Evolutionary conservation across 2,329 filamentous ascomycete genomes (phyloP), one percentile per base, ranked within the genome.

Genomic region (Xylaria sp.): DNA sequence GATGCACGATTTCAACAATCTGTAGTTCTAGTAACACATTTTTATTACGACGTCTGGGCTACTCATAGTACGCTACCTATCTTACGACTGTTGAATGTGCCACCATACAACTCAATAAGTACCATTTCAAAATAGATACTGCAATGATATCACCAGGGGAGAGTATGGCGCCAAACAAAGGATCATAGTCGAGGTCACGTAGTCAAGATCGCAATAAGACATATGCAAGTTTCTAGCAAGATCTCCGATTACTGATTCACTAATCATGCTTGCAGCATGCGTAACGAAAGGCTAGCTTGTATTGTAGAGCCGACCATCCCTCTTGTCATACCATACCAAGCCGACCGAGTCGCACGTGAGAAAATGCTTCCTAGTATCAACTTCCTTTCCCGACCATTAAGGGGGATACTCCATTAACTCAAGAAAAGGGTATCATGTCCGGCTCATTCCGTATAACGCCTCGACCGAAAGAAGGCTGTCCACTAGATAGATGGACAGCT

Each of bases 371-470:
- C 27, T 33, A 22, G 44, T 57, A 45, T 58, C 63, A 6, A 55
- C 50, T 54, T 51, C 49, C 64, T 33, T 31, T 51, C 64, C 70
- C 65, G 66, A 65, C 68, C 65, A 47, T 61, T 51, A 62, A 47
- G 53, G 15, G 69, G 63, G 67, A 64, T 65, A 67, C 45, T 68
- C 62, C 31, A 59, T 45, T 61, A 69, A 63, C 67, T 61, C 51
- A 72, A 73, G 63, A 69, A 66, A 68, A 74, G 68, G 76, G 76
- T 78, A 78, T 78, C 76, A 77, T 77, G 75, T 75, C 74, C 73
- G 70, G 73, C 72, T 73, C 73, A 71, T 66, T 75, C 75, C 74
- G 72, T 73, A 69, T 56, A 76, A 77, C 74, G 75, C 75, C 76
- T 75, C 71, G 67, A 74, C 69, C 72, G 64, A 73, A 70, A 67